A percentile compares a stretch with the other conserved stretches of the same genome.
Evolutionary conservation across 805 yeast genomes (phyloP).

Genomic region (Candida jianshihensis): DNA sequence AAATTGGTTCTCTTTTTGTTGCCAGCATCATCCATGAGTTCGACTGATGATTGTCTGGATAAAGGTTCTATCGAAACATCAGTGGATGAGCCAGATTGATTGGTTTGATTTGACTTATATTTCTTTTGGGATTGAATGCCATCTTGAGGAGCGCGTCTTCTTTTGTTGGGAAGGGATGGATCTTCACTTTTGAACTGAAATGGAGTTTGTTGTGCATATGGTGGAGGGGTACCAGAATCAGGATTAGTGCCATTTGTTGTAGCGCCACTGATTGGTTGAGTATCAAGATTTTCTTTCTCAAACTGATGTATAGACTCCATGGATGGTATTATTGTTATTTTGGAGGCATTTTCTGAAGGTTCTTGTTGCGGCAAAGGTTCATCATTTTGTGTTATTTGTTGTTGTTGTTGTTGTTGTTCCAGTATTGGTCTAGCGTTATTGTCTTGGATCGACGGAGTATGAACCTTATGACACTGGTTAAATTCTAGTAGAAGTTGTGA

Average conservation of each 20-base stretch:
- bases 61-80: background rate
- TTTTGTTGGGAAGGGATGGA: conserved; percentile 1
- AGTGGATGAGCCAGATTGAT: background rate
- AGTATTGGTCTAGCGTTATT: background rate
- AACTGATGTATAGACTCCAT: no score
- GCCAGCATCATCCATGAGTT: conserved; percentile 6
- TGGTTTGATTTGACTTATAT: background rate
- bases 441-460: conserved; percentile 1
- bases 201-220: background rate
- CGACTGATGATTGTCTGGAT: conserved; percentile 3
- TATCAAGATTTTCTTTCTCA: background rate
- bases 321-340: no score
- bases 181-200: conserved; percentile 1
- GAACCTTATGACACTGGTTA: conserved; percentile 10
- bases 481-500: conserved; percentile 21
- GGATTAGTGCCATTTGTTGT: no score
- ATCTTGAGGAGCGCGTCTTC: background rate
- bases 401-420: conserved; percentile 1
- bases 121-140: background rate
- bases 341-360: background rate
- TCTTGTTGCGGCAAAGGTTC: background rate
- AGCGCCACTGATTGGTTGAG: background rate
- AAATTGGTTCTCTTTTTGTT: conserved; percentile 57
- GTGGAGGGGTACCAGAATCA: no score
- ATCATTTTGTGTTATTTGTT: background rate